Percentiles rank a stretch among this genome's conserved stretches.
These are phyloP conservation scores for Allium cepa DNA, from an alignment of 106 monocot species.

Conservation along the genomic window DNA sequence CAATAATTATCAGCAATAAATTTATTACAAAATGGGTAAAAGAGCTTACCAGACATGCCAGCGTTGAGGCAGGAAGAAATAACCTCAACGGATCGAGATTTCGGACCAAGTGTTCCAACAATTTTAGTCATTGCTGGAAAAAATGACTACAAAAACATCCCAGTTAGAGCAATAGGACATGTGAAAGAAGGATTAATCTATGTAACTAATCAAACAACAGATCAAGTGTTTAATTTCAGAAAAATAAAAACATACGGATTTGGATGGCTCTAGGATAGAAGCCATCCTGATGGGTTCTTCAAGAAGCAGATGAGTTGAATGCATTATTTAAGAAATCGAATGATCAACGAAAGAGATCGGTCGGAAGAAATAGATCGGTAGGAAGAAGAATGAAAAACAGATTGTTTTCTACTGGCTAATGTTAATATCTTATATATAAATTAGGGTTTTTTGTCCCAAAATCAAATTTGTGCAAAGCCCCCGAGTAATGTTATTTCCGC, in stretches of 20 bases:
- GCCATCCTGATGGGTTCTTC: conserved; percentile 99
- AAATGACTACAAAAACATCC: conserved; percentile 51
- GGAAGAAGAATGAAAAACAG: too few relatives aligned
- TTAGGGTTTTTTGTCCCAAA: too few relatives aligned
- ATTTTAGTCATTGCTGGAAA: conserved; percentile 99
- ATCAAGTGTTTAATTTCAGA: background rate
- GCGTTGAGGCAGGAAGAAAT: conserved; percentile 93
- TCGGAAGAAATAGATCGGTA: too few relatives aligned
- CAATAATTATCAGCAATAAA: background rate
- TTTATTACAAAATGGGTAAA: background rate
- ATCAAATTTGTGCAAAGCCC: too few relatives aligned
- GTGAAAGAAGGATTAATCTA: background rate
- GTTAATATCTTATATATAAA: too few relatives aligned
- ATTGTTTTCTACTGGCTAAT: too few relatives aligned
- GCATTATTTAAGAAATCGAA: conserved; percentile 31
- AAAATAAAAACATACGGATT: conserved; percentile 32
- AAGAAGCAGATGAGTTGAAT: conserved; percentile 72
- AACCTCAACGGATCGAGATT: conserved; percentile 75
- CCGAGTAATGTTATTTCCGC: too few relatives aligned
- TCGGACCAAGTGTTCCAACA: conserved; percentile 94
- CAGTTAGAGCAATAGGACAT: too few relatives aligned
- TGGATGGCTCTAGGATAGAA: conserved; percentile 94
- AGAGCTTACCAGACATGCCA: conserved; percentile 82
- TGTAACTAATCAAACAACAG: background rate
- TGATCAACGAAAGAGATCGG: background rate